Evolutionary conservation across 345 rosid species (phyloP), one percentile per base, ranked within the genome.

Genomic region (Kernera saxatilis): DNA sequence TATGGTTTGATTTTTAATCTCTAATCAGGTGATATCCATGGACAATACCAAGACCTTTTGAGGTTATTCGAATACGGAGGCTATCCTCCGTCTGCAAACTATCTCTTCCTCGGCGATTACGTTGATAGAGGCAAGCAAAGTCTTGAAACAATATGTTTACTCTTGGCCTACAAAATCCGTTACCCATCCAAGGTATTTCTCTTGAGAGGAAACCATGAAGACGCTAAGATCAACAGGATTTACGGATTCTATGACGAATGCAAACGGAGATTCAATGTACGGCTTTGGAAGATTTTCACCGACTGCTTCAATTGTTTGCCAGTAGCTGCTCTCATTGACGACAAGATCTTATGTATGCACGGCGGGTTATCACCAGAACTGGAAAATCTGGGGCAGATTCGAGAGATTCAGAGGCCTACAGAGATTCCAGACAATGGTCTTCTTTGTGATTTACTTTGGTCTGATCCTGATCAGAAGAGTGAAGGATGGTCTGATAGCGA

Each of bases 201-300:
- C 64, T 79, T 95, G 77, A 82, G 99, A 72, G 99, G 98, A 69
- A 95, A 95, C 86, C 99, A 95, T 26, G 99, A 95, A 80, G 99
- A 95, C 51, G 92, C 99, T 2, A 95, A 92, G 86, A 92, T 95
- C 83, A 95, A 95, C 17, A 72, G 97, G 64, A 83, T 95, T 66
- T 95, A 95, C 67, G 99, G 99, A 2, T 95, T 95, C 74, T 95
- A 92, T 6, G 99, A 94, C n/a, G 99, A 94, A 79, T 91, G 99
- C 77, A 94, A 94, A 76, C 81, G 99, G 76, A 77, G 99, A 71
- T 92, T 95, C 67, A 95, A 95, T 65, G 98, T 92, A 46, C 78
- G 96, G 49, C 96, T 92, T 57, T 90, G 99, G 99, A 95, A 88
- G 73, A 84, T 90, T 59, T 92, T 92, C 70, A 86, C 97, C 0